Conservation (phyloP, 805 yeast genomes). For the Tetrapisispora taiwanensis region DNA sequence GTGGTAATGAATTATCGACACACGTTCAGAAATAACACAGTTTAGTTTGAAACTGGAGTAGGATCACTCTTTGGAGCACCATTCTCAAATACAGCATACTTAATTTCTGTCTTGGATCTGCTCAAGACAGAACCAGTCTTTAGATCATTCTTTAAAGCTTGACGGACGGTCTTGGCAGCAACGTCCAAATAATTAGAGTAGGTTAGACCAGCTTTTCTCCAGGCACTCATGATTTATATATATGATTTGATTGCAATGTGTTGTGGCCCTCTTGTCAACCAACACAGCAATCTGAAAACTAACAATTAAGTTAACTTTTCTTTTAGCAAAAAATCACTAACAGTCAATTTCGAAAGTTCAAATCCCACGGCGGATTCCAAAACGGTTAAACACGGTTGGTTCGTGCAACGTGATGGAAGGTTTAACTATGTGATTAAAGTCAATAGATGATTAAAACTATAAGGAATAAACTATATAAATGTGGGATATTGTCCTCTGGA, state of each 20-base stretch:
- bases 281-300: too few species aligned
- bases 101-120: constrained; percentile 68
- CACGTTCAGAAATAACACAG: too few species aligned
- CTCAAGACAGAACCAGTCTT: constrained; percentile 57
- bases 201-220: constrained; percentile 62
- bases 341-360: too few species aligned
- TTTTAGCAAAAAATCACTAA: too few species aligned
- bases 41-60: constrained; percentile 3
- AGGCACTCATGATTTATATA: constrained; percentile 36
- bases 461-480: too few species aligned
- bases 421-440: too few species aligned
- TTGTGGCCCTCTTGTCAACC: too few species aligned
- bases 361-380: not conserved
- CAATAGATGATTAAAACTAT: too few species aligned
- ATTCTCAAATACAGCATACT: constrained; percentile 57
- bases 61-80: constrained; percentile 44
- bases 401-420: not conserved
- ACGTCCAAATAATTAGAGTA: constrained; percentile 82
- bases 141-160: constrained; percentile 77
- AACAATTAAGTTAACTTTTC: too few species aligned
- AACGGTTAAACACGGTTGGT: not conserved
- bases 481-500: too few species aligned
- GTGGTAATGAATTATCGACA: too few species aligned
- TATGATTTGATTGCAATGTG: too few species aligned
- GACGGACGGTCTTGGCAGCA: constrained; percentile 82